Evolutionary conservation across 1,139 yeast species (phyloP).

Genomic region (Scheffersomyces segobiensis): DNA sequence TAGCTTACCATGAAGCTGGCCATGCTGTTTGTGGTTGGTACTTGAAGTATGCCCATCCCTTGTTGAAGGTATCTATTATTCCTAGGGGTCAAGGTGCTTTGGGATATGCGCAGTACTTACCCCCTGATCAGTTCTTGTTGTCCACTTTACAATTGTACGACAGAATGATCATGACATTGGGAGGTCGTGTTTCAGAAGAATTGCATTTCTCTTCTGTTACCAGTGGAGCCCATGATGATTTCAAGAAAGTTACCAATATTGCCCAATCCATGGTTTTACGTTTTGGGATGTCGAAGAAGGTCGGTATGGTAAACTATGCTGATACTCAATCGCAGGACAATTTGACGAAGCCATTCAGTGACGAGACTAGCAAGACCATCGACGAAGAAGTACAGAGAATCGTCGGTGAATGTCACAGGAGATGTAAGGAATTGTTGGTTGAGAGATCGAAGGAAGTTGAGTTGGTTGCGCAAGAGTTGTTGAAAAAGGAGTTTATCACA

Average conservation of each 20-base stretch:
- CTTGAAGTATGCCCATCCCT: slow-evolving; percentile 84
- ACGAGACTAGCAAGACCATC: slow-evolving; percentile 74
- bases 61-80: slow-evolving; percentile 90
- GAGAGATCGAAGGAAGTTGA: slow-evolving; percentile 76
- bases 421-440: slow-evolving; percentile 66
- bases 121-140: slow-evolving; percentile 86
- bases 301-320: slow-evolving; percentile 78
- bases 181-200: slow-evolving; percentile 96
- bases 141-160: slow-evolving; percentile 78
- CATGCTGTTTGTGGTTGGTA: slow-evolving; percentile 99
- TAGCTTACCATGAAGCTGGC: slow-evolving; percentile 98
- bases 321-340: slow-evolving; percentile 57
- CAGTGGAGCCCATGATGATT: slow-evolving; percentile 94
- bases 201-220: slow-evolving; percentile 86
- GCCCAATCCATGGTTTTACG: slow-evolving; percentile 92
- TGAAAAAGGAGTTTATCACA: slow-evolving; percentile 81
- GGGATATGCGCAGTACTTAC: slow-evolving; percentile 97
- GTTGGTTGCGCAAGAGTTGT: slow-evolving; percentile 80
- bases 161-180: slow-evolving; percentile 95
- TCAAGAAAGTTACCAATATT: slow-evolving; percentile 92
- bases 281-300: slow-evolving; percentile 84
- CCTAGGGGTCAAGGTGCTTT: slow-evolving; percentile 97
- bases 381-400: slow-evolving; percentile 84
- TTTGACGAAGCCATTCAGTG: slow-evolving; percentile 88
- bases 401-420: slow-evolving; percentile 72